Evolutionary conservation across 257 asterid genomes (phyloP).

Genomic region (Eustoma russellianum): DNA sequence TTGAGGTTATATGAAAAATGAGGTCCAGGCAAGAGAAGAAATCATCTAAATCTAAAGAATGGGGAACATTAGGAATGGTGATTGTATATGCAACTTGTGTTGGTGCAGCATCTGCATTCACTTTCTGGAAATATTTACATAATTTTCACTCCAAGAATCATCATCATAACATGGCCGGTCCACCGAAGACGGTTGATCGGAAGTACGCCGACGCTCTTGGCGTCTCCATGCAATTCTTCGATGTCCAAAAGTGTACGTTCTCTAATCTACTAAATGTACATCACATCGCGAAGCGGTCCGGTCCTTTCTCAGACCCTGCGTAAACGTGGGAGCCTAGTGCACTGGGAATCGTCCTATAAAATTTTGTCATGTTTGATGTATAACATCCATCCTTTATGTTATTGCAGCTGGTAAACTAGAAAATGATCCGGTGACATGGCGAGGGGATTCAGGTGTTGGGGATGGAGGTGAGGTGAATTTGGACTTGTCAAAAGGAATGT

Average conservation of each 20-base stretch:
- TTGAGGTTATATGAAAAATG: no score
- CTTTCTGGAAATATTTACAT: conserved; percentile 23
- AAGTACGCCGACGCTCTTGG: conserved; percentile 39
- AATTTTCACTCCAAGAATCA: conserved; percentile 8
- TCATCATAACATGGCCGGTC: conserved; percentile 3
- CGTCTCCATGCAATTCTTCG: conserved; percentile 49
- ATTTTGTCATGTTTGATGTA: no score
- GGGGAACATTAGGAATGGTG: conserved; percentile 27
- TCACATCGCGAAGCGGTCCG: no score
- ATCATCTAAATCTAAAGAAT: conserved; percentile 8
- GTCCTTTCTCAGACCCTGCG: no score
- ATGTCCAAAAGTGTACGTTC: conserved; percentile 46
- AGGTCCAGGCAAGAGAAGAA: neutral
- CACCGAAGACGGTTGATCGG: conserved; percentile 4
- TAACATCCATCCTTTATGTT: neutral
- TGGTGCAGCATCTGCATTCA: conserved; percentile 30
- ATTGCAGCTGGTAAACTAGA: conserved; percentile 54
- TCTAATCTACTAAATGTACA: neutral
- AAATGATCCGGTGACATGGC: conserved; percentile 44
- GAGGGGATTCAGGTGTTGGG: conserved; percentile 48
- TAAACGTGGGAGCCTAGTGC: no score
- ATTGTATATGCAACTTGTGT: conserved; percentile 24
- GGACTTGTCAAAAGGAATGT: conserved; percentile 50
- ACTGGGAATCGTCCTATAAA: no score
- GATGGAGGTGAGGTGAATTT: conserved; percentile 44